These are phyloP conservation scores for Torulaspora microellipsoides DNA, from an alignment of 805 yeast species.

Conservation along the genomic window DNA sequence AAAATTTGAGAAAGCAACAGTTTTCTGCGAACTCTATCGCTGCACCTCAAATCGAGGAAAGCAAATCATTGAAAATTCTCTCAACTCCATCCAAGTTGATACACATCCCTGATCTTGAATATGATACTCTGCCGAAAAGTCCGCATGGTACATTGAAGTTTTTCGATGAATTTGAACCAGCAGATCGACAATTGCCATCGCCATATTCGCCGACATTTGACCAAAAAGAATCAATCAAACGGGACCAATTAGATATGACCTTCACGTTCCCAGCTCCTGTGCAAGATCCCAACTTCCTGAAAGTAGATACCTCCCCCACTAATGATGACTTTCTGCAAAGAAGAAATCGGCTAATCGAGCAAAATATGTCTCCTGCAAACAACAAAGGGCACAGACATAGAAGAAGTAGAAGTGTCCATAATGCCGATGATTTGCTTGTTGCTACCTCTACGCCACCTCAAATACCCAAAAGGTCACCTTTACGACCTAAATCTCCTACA, in stretches of 20 bases:
- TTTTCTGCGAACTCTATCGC: neutral
- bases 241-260: constrained; percentile 17
- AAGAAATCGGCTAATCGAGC: constrained; percentile 18
- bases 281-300: constrained; percentile 11
- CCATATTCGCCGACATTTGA: neutral
- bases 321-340: constrained; percentile 20
- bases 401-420: constrained; percentile 31
- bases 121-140: constrained; percentile 13
- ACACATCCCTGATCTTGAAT: constrained; percentile 25
- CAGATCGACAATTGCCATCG: neutral
- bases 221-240: constrained; percentile 1
- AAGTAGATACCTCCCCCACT: constrained; percentile 11
- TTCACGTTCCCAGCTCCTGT: constrained; percentile 24
- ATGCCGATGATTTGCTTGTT: constrained; percentile 18
- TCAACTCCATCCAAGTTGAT: constrained; percentile 29
- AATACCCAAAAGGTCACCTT: constrained; percentile 22
- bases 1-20: constrained; percentile 18
- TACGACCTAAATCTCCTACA: constrained; percentile 13
- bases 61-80: constrained; percentile 21
- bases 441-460: constrained; percentile 22
- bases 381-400: constrained; percentile 25
- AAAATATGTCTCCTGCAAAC: constrained; percentile 9
- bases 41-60: neutral
- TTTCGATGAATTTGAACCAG: constrained; percentile 23
- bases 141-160: constrained; percentile 23